Base-by-base conservation (phyloP, 1,139 yeast genomes). In the Saccharomycopsis hybrid region DNA sequence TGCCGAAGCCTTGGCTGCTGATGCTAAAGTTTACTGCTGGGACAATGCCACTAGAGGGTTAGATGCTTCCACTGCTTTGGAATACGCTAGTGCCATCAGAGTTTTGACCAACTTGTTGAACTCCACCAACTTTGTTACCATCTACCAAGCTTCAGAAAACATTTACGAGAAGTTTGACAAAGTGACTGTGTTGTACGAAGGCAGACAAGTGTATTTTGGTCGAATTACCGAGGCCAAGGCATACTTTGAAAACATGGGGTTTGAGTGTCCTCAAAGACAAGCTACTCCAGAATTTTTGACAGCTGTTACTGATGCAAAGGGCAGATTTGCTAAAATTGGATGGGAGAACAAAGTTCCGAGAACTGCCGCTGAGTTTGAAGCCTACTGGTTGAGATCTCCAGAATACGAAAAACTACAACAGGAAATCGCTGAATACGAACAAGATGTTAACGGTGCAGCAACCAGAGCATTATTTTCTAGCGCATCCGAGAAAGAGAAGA, bases 321-420 rank as follows among this genome's bases (percentile, higher is more conserved):
- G 72, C 57, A 70, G 82, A 62, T 53, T 64, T n/a, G 64, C 72
- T 9, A 66, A 65, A 55, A 62, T 67, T 4, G 85, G 85, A 1
- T 75, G 56, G 57, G 94, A 85, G 61, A 58, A 69, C 50, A 71
- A 66, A 52, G 89, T 82, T 31, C 95, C 95, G 35, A 69, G 75
- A 54, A 80, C 86, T 2, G 76, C 90, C 1, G 72, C 69, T 45
- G 94, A 86, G 59, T 85, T 85, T 60, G 84, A 80, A 56, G 65
- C 65, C 2, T 73, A 73, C 60, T 86, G 94, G 94, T 68, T 68
- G 54, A 65, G 69, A n/a, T 82, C 90, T 2, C 69, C 71, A 1
- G 78, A 80, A 49, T 78, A 72, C 59, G 56, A 63, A 8, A 61
- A 62, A 60, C 44, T 56, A 67, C 72, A 40, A 35, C 66, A 65